Evolutionary conservation across 257 asterid genomes (phyloP), one percentile per base, ranked within the genome.

Genomic region (Salvia splendens): DNA sequence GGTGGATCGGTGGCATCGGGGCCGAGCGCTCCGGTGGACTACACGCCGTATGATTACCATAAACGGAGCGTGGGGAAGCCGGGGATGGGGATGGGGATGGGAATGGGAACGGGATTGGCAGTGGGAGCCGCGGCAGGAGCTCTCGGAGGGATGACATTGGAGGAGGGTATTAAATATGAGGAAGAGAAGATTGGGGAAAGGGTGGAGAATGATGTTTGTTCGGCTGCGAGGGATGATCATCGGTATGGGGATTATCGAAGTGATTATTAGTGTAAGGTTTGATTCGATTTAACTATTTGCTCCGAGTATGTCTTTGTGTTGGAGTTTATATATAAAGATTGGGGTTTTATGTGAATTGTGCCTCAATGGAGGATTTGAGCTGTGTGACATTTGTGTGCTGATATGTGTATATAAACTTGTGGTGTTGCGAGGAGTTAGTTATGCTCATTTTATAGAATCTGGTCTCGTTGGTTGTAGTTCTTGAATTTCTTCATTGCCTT

Each of bases 21-120:
- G 60, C 97, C 97, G 0, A 88, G 97, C 52, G 96, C 97, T 3
- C 97, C 96, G 0, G 91, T 80, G 61, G 96, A 91, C 73, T 83
- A 83, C 78, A 82, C 88, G n/a, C 82, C 87, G 5, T 77, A 83
- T 61, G 96, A 88, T 75, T 77, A 76, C 60, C 84, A 80, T 58
- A 87, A 79, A 74, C 86, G 89, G 56, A 64, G 60, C 12, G 75
- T 66, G 52, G 87, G 81, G 17, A 86, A 75, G 64, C 45, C 67
- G 12, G 82, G 77, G 17, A 38, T 79, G 72, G 92, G 89, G 30
- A 17, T 84, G 56, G 96, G 77, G 16, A 38, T 78, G 72, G 92
- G 89, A 35, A 17, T 84, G 55, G 96, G 87, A 17, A 60, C 89
- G 17, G 92, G 89, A 30, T 70, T 81, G 78, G 90, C 88, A 3